These are phyloP conservation scores for Harringtonia lauricola DNA, from an alignment of 2,329 filamentous ascomycete genomes.

Conservation along the genomic window DNA sequence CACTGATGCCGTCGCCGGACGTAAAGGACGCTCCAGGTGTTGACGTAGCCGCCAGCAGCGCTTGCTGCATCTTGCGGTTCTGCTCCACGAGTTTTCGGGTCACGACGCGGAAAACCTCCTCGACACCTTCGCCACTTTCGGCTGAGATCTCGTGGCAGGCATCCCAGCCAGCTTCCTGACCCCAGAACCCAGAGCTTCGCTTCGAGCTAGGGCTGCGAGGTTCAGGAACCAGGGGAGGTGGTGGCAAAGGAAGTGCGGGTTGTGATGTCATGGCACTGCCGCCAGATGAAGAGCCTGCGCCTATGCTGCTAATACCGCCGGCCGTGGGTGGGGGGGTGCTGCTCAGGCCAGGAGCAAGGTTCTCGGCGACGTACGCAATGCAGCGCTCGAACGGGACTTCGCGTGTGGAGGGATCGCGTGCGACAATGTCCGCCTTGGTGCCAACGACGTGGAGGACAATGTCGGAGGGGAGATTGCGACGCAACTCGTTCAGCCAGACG, in stretches of 20 bases:
- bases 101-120: conserved; percentile 79
- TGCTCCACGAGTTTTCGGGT: conserved; percentile 53
- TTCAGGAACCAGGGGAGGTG: conserved; percentile 22
- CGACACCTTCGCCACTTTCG: conserved; percentile 88
- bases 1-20: conserved; percentile 5
- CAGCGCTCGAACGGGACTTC: conserved; percentile 91
- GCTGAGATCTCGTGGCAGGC: conserved; percentile 95
- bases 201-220: conserved; percentile 52
- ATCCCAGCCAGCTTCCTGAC: conserved; percentile 88
- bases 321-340: conserved; percentile 57
- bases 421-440: conserved; percentile 85
- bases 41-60: conserved; percentile 42
- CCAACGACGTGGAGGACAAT: conserved; percentile 91
- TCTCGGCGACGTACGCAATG: conserved; percentile 90
- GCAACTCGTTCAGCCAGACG: conserved; percentile 76
- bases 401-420: conserved; percentile 65
- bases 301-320: conserved; percentile 12
- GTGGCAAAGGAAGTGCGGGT: conserved; percentile 5
- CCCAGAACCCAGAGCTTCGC: conserved; percentile 72
- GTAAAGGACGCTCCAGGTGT: conserved; percentile 28
- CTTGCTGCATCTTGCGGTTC: conserved; percentile 52
- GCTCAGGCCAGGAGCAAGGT: conserved; percentile 62
- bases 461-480: conserved; percentile 64
- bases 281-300: conserved; percentile 1
- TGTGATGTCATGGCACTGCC: conserved; percentile 11